These are phyloP conservation scores for Hericium coralloides DNA, from an alignment of 768 basidiomycete genomes.

Conservation along the genomic window DNA sequence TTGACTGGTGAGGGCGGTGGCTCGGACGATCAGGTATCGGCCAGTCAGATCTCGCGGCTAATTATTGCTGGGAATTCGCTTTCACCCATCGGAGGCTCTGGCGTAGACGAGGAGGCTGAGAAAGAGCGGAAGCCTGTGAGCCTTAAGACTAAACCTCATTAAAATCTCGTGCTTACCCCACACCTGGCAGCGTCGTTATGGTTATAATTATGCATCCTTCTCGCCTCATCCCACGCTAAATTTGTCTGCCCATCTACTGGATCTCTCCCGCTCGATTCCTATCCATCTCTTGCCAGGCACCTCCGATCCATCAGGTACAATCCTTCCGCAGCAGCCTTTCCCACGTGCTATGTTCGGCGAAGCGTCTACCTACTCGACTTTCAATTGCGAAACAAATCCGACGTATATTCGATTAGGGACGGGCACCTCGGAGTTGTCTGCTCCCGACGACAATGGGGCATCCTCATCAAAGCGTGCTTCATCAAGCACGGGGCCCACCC, in stretches of 20 bases:
- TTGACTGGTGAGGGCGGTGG: constrained; percentile 79
- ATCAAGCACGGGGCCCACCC: constrained; percentile 9
- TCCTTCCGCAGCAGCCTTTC: constrained; percentile 89
- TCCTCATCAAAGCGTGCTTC: constrained; percentile 5
- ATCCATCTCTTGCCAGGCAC: constrained; percentile 86
- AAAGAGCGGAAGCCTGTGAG: constrained; percentile 50
- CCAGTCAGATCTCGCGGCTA: constrained; percentile 71
- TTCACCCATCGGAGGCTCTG: constrained; percentile 35
- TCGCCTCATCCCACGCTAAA: constrained; percentile 66
- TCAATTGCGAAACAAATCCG: constrained; percentile 84
- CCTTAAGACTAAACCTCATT: constrained; percentile 2
- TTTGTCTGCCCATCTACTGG: constrained; percentile 62
- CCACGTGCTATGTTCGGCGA: constrained; percentile 86
- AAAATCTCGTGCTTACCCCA: not conserved
- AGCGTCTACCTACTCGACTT: constrained; percentile 46
- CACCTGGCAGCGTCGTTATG: constrained; percentile 48
- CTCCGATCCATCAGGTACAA: constrained; percentile 79
- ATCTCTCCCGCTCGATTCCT: constrained; percentile 71
- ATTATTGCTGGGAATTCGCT: constrained; percentile 90
- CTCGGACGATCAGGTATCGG: constrained; percentile 48
- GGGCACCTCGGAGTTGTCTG: not conserved
- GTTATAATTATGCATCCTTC: constrained; percentile 56
- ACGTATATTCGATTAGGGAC: constrained; percentile 65
- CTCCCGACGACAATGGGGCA: constrained; percentile 1
- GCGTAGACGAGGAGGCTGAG: constrained; percentile 22